Conservation (phyloP, 352 stramenopile species). For the Globisporangium perplexum region DNA sequence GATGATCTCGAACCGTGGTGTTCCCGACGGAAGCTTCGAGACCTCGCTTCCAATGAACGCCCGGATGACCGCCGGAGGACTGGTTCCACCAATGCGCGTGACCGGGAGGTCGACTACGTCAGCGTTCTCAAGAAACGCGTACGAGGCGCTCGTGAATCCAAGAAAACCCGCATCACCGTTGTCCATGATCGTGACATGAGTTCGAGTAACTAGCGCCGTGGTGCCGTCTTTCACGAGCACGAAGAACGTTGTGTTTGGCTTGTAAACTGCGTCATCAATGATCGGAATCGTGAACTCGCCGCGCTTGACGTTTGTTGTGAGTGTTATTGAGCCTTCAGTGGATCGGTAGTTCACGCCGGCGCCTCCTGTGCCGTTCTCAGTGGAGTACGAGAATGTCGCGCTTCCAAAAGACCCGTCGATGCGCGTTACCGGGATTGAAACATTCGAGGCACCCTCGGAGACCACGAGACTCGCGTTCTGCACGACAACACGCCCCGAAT, state of each 20-base stretch:
- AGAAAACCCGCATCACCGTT: constrained; percentile 52
- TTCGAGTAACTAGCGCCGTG: constrained; percentile 18
- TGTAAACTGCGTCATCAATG: constrained; percentile 35
- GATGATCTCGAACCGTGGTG: constrained; percentile 26
- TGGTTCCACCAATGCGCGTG: constrained; percentile 19
- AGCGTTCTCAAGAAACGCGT: constrained; percentile 27
- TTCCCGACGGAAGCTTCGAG: constrained; percentile 8
- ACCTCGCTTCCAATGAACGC: constrained; percentile 11
- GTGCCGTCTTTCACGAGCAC: constrained; percentile 27
- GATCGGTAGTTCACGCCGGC: constrained; percentile 29
- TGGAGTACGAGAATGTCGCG: constrained; percentile 28
- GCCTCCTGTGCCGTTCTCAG: constrained; percentile 23
- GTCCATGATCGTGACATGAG: constrained; percentile 31
- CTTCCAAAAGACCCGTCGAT: constrained; percentile 49
- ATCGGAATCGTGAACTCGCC: constrained; percentile 27
- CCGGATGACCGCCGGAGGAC: constrained; percentile 23
- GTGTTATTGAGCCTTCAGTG: constrained; percentile 6
- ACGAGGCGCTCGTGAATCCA: constrained; percentile 21
- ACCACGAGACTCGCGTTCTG: constrained; percentile 13
- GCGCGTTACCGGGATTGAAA: constrained; percentile 29
- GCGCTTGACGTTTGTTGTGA: constrained; percentile 25
- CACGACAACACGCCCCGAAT: constrained; percentile 25
- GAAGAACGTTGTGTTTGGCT: constrained; percentile 34
- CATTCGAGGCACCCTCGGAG: constrained; percentile 20
- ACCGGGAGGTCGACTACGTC: constrained; percentile 21